Conservation (phyloP, 106 monocot species). For the Gastrodia elata region DNA sequence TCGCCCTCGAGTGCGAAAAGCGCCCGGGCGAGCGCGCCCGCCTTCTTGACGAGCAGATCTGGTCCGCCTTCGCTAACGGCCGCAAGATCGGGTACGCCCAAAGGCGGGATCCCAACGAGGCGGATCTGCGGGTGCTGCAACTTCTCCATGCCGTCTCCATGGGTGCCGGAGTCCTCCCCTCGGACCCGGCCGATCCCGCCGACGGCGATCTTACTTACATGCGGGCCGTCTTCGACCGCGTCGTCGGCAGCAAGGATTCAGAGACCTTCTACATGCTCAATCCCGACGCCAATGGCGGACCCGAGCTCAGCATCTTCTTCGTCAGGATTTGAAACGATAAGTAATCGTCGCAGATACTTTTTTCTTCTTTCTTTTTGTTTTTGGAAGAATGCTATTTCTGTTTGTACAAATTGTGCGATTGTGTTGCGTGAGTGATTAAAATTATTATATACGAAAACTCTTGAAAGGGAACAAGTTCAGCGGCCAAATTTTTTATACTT, state of each 20-base stretch:
- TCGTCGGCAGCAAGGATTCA: slow-evolving; percentile 70
- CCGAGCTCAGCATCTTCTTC: slow-evolving; percentile 89
- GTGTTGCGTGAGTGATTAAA: too few species aligned
- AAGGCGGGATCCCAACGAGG: slow-evolving; percentile 49
- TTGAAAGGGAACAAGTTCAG: too few species aligned
- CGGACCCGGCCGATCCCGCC: slow-evolving; percentile 24
- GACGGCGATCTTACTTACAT: slow-evolving; percentile 89
- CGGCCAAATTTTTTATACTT: too few species aligned
- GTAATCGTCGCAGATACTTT: too few species aligned
- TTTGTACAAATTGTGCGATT: too few species aligned
- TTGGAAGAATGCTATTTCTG: too few species aligned
- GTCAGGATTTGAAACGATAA: slow-evolving; percentile 46
- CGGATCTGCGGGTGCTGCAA: slow-evolving; percentile 67
- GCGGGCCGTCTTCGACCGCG: slow-evolving; percentile 69
- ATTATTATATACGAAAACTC: too few species aligned
- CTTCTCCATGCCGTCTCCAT: slow-evolving; percentile 76
- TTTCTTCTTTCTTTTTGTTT: too few species aligned
- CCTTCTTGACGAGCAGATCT: slow-evolving; percentile 73
- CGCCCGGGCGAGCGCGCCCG: slow-evolving; percentile 26
- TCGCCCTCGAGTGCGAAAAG: slow-evolving; percentile 96
- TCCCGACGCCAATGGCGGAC: slow-evolving; percentile 60
- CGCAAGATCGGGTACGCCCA: slow-evolving; percentile 49
- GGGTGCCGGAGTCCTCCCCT: slow-evolving; percentile 88
- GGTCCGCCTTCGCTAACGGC: slow-evolving; percentile 76
- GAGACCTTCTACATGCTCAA: slow-evolving; percentile 97